These are phyloP conservation scores for Suillus fuscotomentosus DNA, from an alignment of 768 basidiomycete genomes.

Conservation along the genomic window DNA sequence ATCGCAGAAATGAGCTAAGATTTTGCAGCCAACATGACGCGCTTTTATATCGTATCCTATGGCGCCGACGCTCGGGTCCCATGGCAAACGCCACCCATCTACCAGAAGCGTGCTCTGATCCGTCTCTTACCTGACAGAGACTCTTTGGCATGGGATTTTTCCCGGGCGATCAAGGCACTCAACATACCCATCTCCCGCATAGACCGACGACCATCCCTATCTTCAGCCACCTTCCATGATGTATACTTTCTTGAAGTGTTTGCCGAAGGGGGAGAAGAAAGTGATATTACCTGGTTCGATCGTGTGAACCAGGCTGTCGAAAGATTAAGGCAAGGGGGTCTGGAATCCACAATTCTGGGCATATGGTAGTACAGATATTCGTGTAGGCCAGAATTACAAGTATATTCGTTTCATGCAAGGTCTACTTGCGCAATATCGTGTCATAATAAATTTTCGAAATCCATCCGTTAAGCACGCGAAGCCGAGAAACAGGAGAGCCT, in stretches of 20 bases:
- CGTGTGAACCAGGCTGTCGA: conserved; percentile 35
- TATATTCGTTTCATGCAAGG: neutral
- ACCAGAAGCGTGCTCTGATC: conserved; percentile 35
- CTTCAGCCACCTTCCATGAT: conserved; percentile 47
- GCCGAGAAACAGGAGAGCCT: neutral
- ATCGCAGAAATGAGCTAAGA: neutral
- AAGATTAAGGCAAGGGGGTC: conserved; percentile 33
- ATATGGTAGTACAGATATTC: conserved; percentile 40
- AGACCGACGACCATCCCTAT: conserved; percentile 60
- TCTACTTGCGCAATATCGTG: neutral
- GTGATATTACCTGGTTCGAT: conserved; percentile 27
- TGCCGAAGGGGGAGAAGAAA: conserved; percentile 4
- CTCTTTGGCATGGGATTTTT: conserved; percentile 11
- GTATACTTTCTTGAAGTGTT: conserved; percentile 67
- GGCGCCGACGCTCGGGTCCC: conserved; percentile 32
- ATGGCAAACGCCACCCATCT: conserved; percentile 16
- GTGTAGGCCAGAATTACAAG: neutral
- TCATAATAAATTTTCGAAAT: neutral
- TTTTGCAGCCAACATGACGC: conserved; percentile 60
- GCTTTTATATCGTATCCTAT: conserved; percentile 60
- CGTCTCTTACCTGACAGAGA: conserved; percentile 26
- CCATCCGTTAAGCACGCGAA: neutral
- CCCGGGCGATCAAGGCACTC: conserved; percentile 34
- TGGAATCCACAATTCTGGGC: conserved; percentile 42
- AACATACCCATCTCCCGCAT: conserved; percentile 49